Evolutionary conservation across 2,329 filamentous ascomycete species (phyloP).

Genomic region (Simplicillium aogashimaense): DNA sequence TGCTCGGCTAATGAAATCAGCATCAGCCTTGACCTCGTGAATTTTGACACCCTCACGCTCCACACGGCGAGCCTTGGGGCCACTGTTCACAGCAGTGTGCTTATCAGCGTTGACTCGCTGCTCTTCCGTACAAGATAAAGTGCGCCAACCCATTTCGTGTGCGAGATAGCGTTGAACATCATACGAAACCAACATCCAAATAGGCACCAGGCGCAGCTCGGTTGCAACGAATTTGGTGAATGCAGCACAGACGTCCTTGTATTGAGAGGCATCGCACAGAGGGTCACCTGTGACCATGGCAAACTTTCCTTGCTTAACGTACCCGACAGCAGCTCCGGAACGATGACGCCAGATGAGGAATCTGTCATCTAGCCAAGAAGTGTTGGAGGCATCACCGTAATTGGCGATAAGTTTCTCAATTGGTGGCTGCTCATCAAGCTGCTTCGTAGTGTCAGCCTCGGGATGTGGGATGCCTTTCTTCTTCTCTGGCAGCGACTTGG

Average conservation of each 20-base stretch:
- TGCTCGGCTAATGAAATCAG: constrained; percentile 58
- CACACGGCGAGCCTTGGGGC: constrained; percentile 69
- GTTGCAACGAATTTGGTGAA: constrained; percentile 70
- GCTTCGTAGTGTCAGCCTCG: constrained; percentile 64
- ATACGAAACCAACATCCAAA: constrained; percentile 84
- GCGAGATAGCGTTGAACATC: constrained; percentile 72
- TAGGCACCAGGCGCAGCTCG: constrained; percentile 59
- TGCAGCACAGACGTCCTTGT: constrained; percentile 58
- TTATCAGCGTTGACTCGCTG: constrained; percentile 73
- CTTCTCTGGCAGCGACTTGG: constrained; percentile 70
- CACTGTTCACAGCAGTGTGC: constrained; percentile 49
- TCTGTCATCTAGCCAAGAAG: constrained; percentile 83
- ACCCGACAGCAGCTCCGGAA: constrained; percentile 78
- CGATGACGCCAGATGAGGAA: constrained; percentile 82
- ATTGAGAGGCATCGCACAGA: constrained; percentile 72
- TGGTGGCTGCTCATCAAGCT: constrained; percentile 52
- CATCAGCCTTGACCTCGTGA: constrained; percentile 58
- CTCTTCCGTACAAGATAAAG: constrained; percentile 78
- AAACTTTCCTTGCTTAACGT: constrained; percentile 65
- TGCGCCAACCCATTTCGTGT: constrained; percentile 75
- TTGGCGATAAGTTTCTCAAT: constrained; percentile 87
- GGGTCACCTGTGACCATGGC: constrained; percentile 83
- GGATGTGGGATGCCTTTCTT: constrained; percentile 66
- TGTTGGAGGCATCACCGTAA: constrained; percentile 90
- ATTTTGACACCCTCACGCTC: constrained; percentile 80